These are phyloP conservation scores for Salvia rosmarinus DNA, from an alignment of 257 asterid genomes.

Conservation along the genomic window DNA sequence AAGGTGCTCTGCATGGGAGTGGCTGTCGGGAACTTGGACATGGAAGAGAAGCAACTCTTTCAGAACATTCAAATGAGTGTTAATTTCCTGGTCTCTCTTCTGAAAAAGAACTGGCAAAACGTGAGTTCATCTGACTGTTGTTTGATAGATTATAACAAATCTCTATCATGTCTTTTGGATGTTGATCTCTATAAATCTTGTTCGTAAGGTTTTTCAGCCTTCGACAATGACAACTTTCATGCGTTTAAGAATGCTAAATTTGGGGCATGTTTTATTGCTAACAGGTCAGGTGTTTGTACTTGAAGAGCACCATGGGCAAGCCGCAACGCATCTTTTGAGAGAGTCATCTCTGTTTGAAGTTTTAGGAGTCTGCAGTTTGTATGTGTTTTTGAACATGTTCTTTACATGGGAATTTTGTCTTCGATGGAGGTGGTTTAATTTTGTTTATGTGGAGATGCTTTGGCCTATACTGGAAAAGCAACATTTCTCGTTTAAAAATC, in stretches of 20 bases:
- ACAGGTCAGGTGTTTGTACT: slow-evolving; percentile 59
- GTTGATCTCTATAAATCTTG: not conserved
- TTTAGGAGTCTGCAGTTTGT: slow-evolving; percentile 12
- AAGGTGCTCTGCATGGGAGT: slow-evolving; percentile 68
- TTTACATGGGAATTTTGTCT: slow-evolving; percentile 10
- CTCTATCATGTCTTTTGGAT: not conserved
- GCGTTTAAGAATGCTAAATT: not conserved
- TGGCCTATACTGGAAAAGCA: not conserved
- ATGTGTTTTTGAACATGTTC: not conserved
- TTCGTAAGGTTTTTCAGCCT: not conserved
- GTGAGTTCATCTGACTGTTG: slow-evolving; percentile 35
- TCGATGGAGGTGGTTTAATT: slow-evolving; percentile 4
- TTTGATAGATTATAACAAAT: not conserved
- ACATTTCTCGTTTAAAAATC: not conserved
- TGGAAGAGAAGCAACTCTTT: slow-evolving; percentile 60
- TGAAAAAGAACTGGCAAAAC: slow-evolving; percentile 61
- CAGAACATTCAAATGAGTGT: slow-evolving; percentile 60
- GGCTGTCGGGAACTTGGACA: slow-evolving; percentile 55
- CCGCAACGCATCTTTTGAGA: slow-evolving; percentile 52
- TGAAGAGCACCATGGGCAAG: slow-evolving; percentile 64
- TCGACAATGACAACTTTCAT: not conserved
- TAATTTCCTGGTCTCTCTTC: slow-evolving; percentile 52
- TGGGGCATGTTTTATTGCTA: not conserved
- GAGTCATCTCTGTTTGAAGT: not conserved
- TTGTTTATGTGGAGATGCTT: slow-evolving; percentile 25